Evolutionary conservation across 75 land plant genomes (phyloP).

Genomic region (Sequoiadendron giganteum): DNA sequence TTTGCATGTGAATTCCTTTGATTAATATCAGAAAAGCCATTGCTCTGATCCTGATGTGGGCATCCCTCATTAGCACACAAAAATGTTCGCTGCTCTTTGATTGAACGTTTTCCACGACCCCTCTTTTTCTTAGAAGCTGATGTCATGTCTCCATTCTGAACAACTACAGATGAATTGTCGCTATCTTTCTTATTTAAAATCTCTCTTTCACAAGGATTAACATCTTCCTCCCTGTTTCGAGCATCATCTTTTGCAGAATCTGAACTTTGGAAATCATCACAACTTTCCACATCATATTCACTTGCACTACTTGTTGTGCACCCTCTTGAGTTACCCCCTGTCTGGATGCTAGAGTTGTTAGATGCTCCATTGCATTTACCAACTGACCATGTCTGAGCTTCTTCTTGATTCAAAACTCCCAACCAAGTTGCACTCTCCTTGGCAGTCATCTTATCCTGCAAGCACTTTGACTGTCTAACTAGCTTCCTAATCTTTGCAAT

Average conservation of each 20-base stretch:
- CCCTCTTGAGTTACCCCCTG: slow-evolving; percentile 18
- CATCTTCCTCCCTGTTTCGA: slow-evolving; percentile 18
- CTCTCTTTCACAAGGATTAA: slow-evolving; percentile 6
- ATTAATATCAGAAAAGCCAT: slow-evolving; percentile 27
- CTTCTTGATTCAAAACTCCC: slow-evolving; percentile 59
- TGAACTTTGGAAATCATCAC: slow-evolving; percentile 40
- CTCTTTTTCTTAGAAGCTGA: slow-evolving; percentile 19
- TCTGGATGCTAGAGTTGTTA: slow-evolving; percentile 22
- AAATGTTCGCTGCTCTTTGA: neutral
- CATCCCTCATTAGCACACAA: neutral
- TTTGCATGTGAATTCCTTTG: neutral
- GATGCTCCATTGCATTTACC: slow-evolving; percentile 39
- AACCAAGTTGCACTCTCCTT: slow-evolving; percentile 81
- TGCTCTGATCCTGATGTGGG: slow-evolving; percentile 2
- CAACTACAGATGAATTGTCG: neutral
- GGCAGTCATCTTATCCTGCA: slow-evolving; percentile 86
- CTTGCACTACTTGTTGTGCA: slow-evolving; percentile 31
- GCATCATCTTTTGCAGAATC: slow-evolving; percentile 43
- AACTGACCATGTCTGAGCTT: slow-evolving; percentile 25
- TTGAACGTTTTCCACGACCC: slow-evolving; percentile 1
- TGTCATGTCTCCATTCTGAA: neutral
- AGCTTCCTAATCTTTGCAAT: slow-evolving; percentile 62
- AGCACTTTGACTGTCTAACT: slow-evolving; percentile 65
- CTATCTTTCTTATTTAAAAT: neutral
- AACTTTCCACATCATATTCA: slow-evolving; percentile 60